Conservation (phyloP, 2,329 filamentous ascomycete species). For the Sporothrix sp. region DNA sequence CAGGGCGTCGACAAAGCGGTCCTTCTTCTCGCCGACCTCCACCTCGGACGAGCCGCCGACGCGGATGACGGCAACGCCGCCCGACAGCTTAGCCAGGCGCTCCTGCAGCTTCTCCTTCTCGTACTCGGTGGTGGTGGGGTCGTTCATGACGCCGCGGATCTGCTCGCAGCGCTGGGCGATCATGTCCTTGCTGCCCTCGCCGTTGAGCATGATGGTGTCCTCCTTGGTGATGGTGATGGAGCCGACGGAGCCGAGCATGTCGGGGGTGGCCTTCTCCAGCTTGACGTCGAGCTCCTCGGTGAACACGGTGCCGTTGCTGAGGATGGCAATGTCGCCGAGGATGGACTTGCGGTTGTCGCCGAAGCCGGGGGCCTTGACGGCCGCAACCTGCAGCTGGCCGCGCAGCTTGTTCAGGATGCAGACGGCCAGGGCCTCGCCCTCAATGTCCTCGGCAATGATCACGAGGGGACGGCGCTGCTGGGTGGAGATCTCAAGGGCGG, state of each 20-base stretch:
- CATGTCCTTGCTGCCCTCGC: conserved; percentile 86
- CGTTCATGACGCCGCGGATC: conserved; percentile 92
- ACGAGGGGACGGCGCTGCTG: conserved; percentile 90
- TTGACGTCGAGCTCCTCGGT: conserved; percentile 97
- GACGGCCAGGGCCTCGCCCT: conserved; percentile 94
- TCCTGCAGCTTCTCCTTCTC: conserved; percentile 99
- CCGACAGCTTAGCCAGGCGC: conserved; percentile 97
- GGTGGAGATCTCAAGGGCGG: conserved; percentile 92
- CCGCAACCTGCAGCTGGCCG: conserved; percentile 95
- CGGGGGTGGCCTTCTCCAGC: conserved; percentile 93
- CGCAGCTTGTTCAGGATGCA: conserved; percentile 99
- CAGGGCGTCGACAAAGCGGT: conserved; percentile 94
- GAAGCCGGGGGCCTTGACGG: conserved; percentile 97
- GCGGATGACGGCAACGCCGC: conserved; percentile 98
- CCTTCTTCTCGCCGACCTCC: conserved; percentile 99
- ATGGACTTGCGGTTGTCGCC: conserved; percentile 99
- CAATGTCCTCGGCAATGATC: conserved; percentile 98
- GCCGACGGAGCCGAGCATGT: conserved; percentile 93
- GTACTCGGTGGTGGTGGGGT: conserved; percentile 93
- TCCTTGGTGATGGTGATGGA: conserved; percentile 99
- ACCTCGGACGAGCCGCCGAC: conserved; percentile 96
- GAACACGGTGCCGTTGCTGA: conserved; percentile 97
- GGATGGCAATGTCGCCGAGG: conserved; percentile 87
- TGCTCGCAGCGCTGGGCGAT: conserved; percentile 96
- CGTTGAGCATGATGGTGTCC: conserved; percentile 97